A percentile compares a stretch with the other conserved stretches of the same genome.
Evolutionary conservation across 768 basidiomycete species (phyloP).

Genomic region (Termitomyces titanicus): DNA sequence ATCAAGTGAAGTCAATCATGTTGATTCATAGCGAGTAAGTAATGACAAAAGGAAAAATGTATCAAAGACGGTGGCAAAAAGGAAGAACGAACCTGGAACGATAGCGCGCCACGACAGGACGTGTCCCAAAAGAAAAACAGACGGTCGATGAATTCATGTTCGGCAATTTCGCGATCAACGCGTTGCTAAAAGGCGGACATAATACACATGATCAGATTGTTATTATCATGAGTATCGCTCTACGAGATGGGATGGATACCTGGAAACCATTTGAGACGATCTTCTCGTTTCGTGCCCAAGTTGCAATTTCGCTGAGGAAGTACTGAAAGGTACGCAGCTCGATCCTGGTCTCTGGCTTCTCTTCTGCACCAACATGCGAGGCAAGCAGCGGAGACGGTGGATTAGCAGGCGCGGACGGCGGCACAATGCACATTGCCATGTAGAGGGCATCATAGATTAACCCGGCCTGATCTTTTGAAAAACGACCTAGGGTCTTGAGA

Average conservation of each 20-base stretch:
- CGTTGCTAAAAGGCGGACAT: constrained; percentile 59
- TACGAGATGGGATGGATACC: constrained; percentile 33
- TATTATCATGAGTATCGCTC: neutral
- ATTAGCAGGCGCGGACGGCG: constrained; percentile 53
- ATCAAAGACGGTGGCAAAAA: neutral
- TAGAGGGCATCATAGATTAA: constrained; percentile 92
- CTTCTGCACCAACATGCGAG: constrained; percentile 59
- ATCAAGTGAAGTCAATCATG: neutral
- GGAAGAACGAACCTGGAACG: constrained; percentile 63
- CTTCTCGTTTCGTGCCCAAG: constrained; percentile 94
- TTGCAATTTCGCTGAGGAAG: constrained; percentile 89
- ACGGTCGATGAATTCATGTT: constrained; percentile 93
- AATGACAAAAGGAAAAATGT: neutral
- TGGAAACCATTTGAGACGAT: constrained; percentile 91
- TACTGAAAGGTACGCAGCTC: constrained; percentile 80
- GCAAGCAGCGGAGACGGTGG: constrained; percentile 52
- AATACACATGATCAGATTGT: neutral
- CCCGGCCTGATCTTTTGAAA: constrained; percentile 84
- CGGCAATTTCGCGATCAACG: constrained; percentile 84
- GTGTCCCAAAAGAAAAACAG: constrained; percentile 96
- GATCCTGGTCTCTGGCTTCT: constrained; percentile 88
- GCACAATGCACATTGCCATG: constrained; percentile 74
- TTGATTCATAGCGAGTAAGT: neutral
- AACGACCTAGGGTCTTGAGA: constrained; percentile 71
- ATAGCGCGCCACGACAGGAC: constrained; percentile 75